Evolutionary conservation across 2,329 filamentous ascomycete genomes (phyloP).

Genomic region (Cladosporium halotolerans): DNA sequence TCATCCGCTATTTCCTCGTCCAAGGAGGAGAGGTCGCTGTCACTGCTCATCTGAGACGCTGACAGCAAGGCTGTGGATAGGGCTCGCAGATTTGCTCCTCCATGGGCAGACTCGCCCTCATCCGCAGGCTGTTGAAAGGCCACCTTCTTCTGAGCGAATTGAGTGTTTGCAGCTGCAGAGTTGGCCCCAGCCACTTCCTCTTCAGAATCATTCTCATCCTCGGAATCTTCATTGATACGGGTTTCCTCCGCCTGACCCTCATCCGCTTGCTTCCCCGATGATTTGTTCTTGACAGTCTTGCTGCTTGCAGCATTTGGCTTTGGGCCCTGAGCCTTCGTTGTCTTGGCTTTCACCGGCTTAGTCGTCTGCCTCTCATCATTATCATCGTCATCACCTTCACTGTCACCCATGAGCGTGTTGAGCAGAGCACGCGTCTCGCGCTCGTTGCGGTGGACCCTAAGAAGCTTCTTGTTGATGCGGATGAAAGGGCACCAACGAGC

Average conservation of each 20-base stretch:
- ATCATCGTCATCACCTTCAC: background rate
- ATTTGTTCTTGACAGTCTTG: too few species aligned
- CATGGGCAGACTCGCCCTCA: too few species aligned
- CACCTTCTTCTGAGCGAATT: background rate
- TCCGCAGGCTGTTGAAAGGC: too few species aligned
- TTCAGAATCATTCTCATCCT: background rate
- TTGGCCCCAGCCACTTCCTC: background rate
- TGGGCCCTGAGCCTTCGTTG: background rate
- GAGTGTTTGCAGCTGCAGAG: too few species aligned
- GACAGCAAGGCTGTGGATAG: too few species aligned
- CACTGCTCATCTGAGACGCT: too few species aligned
- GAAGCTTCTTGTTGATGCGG: conserved; percentile 3
- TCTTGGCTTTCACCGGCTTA: background rate
- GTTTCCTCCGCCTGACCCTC: background rate
- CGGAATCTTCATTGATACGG: background rate
- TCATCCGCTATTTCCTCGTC: too few species aligned
- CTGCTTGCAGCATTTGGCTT: background rate
- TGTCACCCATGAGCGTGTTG: background rate
- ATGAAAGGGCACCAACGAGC: conserved; percentile 2
- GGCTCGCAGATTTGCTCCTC: too few species aligned
- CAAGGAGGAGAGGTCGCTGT: too few species aligned
- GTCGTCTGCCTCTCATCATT: background rate
- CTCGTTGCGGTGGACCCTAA: background rate
- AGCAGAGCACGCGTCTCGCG: background rate
- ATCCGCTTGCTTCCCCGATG: background rate